Conservation (phyloP, 257 asterid genomes). For the Rauvolfia tetraphylla region DNA sequence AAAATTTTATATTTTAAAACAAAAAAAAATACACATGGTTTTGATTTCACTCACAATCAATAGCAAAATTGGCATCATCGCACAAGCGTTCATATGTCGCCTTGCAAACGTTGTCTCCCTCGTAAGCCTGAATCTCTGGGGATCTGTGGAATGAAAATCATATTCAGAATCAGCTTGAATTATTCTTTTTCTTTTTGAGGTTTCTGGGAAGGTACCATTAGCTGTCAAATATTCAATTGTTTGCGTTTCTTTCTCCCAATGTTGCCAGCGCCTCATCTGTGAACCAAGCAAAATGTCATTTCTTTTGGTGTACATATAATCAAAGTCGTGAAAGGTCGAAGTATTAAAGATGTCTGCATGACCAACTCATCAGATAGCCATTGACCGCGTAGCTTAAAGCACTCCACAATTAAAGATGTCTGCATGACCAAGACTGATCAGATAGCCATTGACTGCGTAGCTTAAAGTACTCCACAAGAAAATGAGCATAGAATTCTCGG, state of each 20-base stretch:
- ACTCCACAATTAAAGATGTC: no score
- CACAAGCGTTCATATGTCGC: constrained; percentile 43
- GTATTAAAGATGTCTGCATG: no score
- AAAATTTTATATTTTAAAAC: no score
- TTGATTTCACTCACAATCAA: constrained; percentile 53
- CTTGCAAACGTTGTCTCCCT: constrained; percentile 72
- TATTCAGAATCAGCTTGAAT: background rate
- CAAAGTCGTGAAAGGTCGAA: no score
- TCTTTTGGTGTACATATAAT: no score
- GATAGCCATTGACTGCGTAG: no score
- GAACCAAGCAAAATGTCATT: background rate
- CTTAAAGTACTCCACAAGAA: no score
- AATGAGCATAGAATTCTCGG: no score
- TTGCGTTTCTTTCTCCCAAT: constrained; percentile 77
- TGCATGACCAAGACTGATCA: no score
- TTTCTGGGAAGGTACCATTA: constrained; percentile 41
- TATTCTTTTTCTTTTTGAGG: background rate
- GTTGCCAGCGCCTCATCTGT: constrained; percentile 76
- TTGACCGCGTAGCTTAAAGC: no score
- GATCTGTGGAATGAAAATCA: constrained; percentile 35
- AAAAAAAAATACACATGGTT: background rate
- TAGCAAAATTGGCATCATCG: constrained; percentile 25
- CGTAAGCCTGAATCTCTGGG: constrained; percentile 58
- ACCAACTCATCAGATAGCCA: no score
- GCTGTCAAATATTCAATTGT: constrained; percentile 60